Percentiles rank a stretch among this genome's conserved stretches.
phyloP scores from a whole-genome alignment of 345 rosid genomes.

The Moricandia arvensis region DNA sequence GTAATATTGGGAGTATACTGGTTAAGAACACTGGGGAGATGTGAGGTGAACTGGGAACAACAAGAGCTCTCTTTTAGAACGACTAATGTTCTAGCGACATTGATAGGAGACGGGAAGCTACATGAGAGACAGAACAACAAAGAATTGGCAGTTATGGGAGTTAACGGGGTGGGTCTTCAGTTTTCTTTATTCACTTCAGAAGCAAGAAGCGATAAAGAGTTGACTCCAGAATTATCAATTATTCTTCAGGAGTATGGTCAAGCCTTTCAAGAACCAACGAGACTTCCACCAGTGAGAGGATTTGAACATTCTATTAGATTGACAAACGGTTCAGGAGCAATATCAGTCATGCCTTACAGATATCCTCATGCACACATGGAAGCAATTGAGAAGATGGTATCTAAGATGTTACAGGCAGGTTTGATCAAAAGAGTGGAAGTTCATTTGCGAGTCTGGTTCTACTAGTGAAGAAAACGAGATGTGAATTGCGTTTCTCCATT shows the following conservation, averaged over 20 bases:
- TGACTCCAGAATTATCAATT: too few species aligned
- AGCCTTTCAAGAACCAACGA: neutral
- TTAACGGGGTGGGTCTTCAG: too few species aligned
- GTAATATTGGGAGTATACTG: neutral
- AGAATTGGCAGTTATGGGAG: too few species aligned
- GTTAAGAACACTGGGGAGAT: neutral
- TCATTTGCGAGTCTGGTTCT: neutral
- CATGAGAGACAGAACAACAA: neutral
- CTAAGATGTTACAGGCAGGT: neutral
- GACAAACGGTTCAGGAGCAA: neutral
- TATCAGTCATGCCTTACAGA: neutral
- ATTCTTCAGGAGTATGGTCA: too few species aligned
- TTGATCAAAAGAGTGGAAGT: neutral
- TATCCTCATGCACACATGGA: neutral
- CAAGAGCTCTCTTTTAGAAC: neutral
- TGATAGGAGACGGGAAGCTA: neutral
- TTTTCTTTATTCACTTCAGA: too few species aligned
- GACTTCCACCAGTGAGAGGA: neutral
- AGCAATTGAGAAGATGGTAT: neutral
- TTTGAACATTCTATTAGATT: neutral
- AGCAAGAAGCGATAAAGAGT: too few species aligned
- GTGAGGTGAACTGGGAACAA: neutral
- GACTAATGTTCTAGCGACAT: neutral
- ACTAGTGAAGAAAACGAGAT: neutral
- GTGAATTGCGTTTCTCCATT: neutral